A percentile compares a stretch with the other conserved stretches of the same genome.
These are phyloP conservation scores for Nidula microcarpa DNA, from an alignment of 768 basidiomycete species.

Conservation along the genomic window DNA sequence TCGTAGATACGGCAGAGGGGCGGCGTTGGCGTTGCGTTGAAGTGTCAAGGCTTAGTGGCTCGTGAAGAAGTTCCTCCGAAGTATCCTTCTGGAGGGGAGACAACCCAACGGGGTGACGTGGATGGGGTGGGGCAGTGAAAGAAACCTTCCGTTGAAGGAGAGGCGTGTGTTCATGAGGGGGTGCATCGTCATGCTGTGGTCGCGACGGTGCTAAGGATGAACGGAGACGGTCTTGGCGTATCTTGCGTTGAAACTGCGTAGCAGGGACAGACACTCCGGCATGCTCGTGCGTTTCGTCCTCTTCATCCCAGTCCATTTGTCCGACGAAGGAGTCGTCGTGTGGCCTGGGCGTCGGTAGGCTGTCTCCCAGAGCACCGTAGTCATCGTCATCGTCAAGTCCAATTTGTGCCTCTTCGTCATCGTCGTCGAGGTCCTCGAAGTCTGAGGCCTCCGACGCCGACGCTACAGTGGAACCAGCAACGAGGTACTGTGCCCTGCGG, in stretches of 20 bases:
- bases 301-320: conserved; percentile 29
- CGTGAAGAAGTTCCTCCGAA: neutral
- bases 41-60: conserved; percentile 8
- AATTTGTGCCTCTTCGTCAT: conserved; percentile 24
- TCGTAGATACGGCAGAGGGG: conserved; percentile 27
- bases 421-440: conserved; percentile 26
- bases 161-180: conserved; percentile 28
- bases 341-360: conserved; percentile 3
- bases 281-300: conserved; percentile 10
- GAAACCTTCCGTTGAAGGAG: conserved; percentile 36
- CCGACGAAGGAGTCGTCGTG: conserved; percentile 22
- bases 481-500: conserved; percentile 64
- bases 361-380: conserved; percentile 2
- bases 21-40: conserved; percentile 19
- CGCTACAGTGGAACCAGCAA: conserved; percentile 57
- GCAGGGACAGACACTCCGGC: neutral
- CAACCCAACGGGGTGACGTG: conserved; percentile 2
- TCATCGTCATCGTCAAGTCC: conserved; percentile 18
- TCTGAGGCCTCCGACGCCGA: conserved; percentile 40
- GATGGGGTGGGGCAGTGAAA: conserved; percentile 17
- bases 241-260: neutral
- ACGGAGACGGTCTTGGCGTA: neutral
- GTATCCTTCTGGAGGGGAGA: neutral
- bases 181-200: neutral
- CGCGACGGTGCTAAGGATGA: neutral